Evolutionary conservation across 2,329 filamentous ascomycete genomes (phyloP).

Genomic region (Ophiocordyceps camponoti-leonardi): DNA sequence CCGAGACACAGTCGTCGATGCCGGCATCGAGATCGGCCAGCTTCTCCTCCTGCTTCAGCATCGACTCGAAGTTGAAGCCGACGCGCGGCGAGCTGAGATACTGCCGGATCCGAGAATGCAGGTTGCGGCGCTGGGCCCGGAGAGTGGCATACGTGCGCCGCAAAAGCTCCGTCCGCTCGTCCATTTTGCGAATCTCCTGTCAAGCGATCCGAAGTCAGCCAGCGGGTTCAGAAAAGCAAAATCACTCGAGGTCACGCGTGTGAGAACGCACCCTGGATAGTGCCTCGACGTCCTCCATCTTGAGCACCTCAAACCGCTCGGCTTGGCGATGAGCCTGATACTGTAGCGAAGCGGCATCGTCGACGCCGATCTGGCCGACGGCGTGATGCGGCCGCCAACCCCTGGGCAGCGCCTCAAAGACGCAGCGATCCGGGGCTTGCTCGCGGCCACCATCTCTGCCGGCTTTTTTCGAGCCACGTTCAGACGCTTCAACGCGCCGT

Average conservation of each 20-base stretch:
- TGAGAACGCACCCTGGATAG: conserved; percentile 39
- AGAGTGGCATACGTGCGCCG: conserved; percentile 61
- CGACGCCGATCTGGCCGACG: conserved; percentile 23
- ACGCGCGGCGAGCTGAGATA: conserved; percentile 56
- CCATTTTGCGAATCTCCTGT: conserved; percentile 59
- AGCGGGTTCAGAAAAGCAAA: not conserved
- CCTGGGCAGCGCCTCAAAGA: conserved; percentile 43
- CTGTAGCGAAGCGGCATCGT: conserved; percentile 33
- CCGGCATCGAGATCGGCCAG: conserved; percentile 58
- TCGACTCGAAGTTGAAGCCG: conserved; percentile 55
- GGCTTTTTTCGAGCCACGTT: conserved; percentile 4
- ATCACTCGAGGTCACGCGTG: not conserved
- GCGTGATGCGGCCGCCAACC: conserved; percentile 40
- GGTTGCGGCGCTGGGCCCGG: conserved; percentile 56
- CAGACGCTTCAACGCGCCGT: conserved; percentile 29
- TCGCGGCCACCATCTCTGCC: conserved; percentile 24
- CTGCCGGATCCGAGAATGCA: conserved; percentile 61
- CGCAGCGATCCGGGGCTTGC: conserved; percentile 33
- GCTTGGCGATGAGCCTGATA: conserved; percentile 46
- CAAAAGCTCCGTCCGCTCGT: conserved; percentile 63
- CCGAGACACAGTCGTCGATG: conserved; percentile 66
- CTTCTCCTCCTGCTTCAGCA: conserved; percentile 67
- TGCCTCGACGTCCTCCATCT: conserved; percentile 41
- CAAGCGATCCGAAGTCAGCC: too few relatives aligned
- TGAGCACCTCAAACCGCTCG: conserved; percentile 46